These are phyloP conservation scores for Schwanniomyces sp. DNA, from an alignment of 805 yeast genomes.

Conservation along the genomic window DNA sequence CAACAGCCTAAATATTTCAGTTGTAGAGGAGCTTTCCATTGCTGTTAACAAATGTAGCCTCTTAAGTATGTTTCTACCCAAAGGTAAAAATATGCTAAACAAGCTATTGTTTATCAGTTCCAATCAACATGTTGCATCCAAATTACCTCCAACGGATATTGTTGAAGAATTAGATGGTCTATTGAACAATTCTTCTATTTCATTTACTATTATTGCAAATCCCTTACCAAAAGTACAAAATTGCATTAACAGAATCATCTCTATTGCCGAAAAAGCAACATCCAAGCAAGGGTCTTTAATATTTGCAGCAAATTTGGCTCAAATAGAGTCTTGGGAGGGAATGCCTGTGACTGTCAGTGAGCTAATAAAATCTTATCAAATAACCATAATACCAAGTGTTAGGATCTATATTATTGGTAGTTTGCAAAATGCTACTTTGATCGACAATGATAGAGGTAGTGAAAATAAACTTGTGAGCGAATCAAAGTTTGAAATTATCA, in stretches of 20 bases:
- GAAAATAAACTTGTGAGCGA: neutral
- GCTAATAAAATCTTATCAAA: neutral
- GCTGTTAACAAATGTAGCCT: conserved; percentile 27
- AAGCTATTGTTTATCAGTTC: conserved; percentile 15
- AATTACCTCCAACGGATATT: neutral
- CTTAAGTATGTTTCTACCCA: conserved; percentile 24
- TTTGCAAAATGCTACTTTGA: neutral
- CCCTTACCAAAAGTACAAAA: neutral
- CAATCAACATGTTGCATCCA: neutral
- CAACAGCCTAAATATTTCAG: conserved; percentile 13
- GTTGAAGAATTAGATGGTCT: neutral
- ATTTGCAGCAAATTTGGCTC: neutral
- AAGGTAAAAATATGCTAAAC: conserved; percentile 4
- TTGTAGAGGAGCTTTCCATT: conserved; percentile 21
- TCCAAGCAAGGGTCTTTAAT: neutral
- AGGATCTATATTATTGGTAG: neutral
- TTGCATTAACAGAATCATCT: neutral
- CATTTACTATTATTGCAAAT: neutral
- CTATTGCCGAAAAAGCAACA: neutral
- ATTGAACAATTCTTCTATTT: neutral
- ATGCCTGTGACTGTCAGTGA: neutral
- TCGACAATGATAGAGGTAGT: neutral
- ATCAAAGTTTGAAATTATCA: neutral
- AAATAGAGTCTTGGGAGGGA: neutral
- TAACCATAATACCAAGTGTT: neutral